A percentile compares a stretch with the other conserved stretches of the same genome.
Conservation (phyloP, 2,329 filamentous ascomycete species). For the Apiospora marii region DNA sequence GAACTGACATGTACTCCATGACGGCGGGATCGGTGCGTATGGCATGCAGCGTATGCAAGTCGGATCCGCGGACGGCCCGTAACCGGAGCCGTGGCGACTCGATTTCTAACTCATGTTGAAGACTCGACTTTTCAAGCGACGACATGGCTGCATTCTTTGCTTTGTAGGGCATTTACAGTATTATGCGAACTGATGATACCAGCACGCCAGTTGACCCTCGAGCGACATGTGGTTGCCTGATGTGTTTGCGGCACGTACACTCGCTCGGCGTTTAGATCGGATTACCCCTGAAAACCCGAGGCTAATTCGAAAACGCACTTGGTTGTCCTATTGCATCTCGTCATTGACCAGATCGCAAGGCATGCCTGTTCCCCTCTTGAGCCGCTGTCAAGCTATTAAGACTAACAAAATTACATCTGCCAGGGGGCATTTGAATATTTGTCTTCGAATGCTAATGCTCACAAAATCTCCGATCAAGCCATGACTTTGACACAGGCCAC, state of each 20-base stretch:
- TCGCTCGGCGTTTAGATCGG: neutral
- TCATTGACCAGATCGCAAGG: neutral
- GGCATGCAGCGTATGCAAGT: conserved; percentile 48
- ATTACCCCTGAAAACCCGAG: neutral
- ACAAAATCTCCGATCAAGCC: neutral
- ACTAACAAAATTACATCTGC: neutral
- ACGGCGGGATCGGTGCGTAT: neutral
- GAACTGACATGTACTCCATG: conserved; percentile 21
- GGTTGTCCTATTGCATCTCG: neutral
- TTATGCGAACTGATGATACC: neutral
- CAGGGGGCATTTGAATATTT: neutral
- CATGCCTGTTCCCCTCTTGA: neutral
- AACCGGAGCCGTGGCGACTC: conserved; percentile 35
- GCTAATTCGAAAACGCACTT: neutral
- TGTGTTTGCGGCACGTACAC: neutral
- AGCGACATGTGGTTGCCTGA: neutral
- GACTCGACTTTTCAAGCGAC: neutral
- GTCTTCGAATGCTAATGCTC: neutral
- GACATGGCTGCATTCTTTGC: neutral
- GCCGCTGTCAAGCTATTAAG: neutral
- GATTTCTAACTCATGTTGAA: neutral
- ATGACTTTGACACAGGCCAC: neutral
- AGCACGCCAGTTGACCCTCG: neutral
- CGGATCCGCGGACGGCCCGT: conserved; percentile 46
- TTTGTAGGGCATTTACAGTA: neutral